Conservation (phyloP, 2,329 filamentous ascomycete species). For the Ascomycota sp. region DNA sequence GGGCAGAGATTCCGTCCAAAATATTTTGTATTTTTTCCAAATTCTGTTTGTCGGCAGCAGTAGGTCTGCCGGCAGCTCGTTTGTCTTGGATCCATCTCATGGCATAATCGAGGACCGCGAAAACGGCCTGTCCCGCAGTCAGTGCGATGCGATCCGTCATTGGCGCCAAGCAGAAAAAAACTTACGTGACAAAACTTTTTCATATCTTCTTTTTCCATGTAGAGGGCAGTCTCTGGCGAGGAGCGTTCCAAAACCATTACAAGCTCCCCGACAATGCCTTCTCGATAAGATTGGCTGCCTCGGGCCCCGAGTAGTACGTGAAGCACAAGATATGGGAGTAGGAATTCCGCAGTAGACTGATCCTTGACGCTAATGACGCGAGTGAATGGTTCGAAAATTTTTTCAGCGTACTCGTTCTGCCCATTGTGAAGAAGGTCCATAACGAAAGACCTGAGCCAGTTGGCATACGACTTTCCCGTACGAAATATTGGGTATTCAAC, state of each 20-base stretch:
- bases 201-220: constrained; percentile 50
- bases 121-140: constrained; percentile 45
- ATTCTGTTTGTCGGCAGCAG: constrained; percentile 23
- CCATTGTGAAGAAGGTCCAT: constrained; percentile 65
- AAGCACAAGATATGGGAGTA: constrained; percentile 71
- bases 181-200: constrained; percentile 74
- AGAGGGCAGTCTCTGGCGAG: constrained; percentile 25
- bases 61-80: constrained; percentile 11
- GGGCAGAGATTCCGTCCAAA: constrained; percentile 45
- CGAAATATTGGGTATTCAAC: constrained; percentile 63
- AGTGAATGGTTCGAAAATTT: constrained; percentile 64
- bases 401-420: constrained; percentile 50
- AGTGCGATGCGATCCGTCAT: not conserved
- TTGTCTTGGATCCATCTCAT: constrained; percentile 78
- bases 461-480: constrained; percentile 44
- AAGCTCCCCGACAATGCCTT: constrained; percentile 52
- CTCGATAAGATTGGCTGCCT: constrained; percentile 36
- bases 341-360: constrained; percentile 64
- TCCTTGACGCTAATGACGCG: constrained; percentile 75
- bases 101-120: constrained; percentile 77
- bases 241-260: constrained; percentile 50
- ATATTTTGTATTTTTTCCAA: constrained; percentile 27
- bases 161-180: not conserved
- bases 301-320: constrained; percentile 61
- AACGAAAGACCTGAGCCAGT: constrained; percentile 66